Conservation (phyloP, 176 grass and related monocot species). For the Oryza officinalis region DNA sequence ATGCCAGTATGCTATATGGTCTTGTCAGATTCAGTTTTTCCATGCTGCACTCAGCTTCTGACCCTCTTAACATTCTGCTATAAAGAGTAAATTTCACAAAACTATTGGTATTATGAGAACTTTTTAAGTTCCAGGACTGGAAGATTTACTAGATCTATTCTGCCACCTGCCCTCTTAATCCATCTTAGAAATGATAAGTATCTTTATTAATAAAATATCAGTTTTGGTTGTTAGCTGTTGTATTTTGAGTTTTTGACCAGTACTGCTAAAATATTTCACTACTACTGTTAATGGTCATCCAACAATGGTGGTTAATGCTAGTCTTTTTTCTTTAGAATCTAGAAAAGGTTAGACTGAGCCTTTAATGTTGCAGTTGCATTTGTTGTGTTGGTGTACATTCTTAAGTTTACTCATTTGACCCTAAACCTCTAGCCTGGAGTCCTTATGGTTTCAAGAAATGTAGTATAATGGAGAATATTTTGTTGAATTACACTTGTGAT, state of each 20-base stretch:
- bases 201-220: conserved; percentile 10
- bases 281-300: conserved; percentile 12
- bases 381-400: conserved; percentile 6
- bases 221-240: conserved; percentile 23
- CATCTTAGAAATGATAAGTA: neutral
- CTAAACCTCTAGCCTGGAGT: neutral
- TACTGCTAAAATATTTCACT: neutral
- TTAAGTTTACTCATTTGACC: neutral
- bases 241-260: neutral
- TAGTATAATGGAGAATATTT: neutral
- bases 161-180: conserved; percentile 8
- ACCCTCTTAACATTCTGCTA: conserved; percentile 3
- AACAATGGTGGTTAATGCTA: neutral
- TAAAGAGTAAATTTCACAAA: neutral
- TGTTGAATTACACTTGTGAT: neutral
- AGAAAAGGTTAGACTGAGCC: neutral
- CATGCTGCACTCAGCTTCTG: conserved; percentile 19
- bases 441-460: conserved; percentile 24
- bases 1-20: conserved; percentile 1
- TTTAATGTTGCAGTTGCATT: conserved; percentile 12
- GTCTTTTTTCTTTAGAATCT: conserved; percentile 22
- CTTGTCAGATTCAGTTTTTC: conserved; percentile 29
- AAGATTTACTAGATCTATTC: neutral
- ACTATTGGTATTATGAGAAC: conserved; percentile 17
- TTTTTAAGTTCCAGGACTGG: conserved; percentile 4